phyloP scores from a whole-genome alignment of 352 stramenopile genomes.

The Elongisporangium undulatum region DNA sequence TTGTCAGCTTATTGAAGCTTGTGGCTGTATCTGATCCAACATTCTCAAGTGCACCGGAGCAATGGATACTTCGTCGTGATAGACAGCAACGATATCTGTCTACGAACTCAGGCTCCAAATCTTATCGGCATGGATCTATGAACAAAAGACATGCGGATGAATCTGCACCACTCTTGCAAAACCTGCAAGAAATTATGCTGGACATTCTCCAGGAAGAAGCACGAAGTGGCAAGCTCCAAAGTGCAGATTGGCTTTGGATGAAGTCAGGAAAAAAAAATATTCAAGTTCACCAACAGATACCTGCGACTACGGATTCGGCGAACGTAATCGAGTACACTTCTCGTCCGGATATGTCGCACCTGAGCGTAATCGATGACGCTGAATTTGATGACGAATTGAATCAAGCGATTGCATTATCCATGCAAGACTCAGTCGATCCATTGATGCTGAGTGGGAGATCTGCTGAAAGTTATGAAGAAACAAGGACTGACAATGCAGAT shows the following conservation, averaged over 20 bases:
- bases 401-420: constrained; percentile 38
- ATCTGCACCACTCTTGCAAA: constrained; percentile 38
- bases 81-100: background rate
- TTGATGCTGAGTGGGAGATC: background rate
- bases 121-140: background rate
- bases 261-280: constrained; percentile 20
- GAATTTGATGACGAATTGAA: constrained; percentile 21
- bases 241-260: constrained; percentile 9
- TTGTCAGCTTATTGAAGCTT: constrained; percentile 81
- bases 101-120: background rate
- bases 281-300: constrained; percentile 5
- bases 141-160: constrained; percentile 16
- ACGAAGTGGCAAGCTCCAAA: constrained; percentile 21
- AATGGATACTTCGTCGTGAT: background rate
- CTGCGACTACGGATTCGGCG: background rate
- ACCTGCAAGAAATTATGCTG: constrained; percentile 44
- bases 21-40: constrained; percentile 78
- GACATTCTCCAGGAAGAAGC: constrained; percentile 59
- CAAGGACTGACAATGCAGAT: constrained; percentile 24
- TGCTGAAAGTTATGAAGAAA: constrained; percentile 23
- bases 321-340: constrained; percentile 2
- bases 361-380: constrained; percentile 5
- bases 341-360: background rate
- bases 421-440: constrained; percentile 15
- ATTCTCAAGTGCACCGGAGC: constrained; percentile 13